A percentile compares a stretch with the other conserved stretches of the same genome.
These are phyloP conservation scores for Podila horticola DNA, from an alignment of 192 early-diverging fungal genomes.

Conservation along the genomic window DNA sequence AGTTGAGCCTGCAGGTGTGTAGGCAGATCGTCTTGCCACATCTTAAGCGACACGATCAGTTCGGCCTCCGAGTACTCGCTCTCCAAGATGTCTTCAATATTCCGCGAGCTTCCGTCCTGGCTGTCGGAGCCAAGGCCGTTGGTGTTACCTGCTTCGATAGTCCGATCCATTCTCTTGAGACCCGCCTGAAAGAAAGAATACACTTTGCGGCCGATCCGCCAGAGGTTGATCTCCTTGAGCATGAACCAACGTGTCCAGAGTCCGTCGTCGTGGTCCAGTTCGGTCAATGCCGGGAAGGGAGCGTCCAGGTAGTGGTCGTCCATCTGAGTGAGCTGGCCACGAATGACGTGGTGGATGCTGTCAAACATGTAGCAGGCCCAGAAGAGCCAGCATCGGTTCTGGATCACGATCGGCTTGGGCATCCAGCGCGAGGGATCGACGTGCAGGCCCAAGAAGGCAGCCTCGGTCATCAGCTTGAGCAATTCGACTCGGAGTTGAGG, in stretches of 20 bases:
- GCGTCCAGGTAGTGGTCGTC: slow-evolving; percentile 41
- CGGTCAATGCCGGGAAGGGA: slow-evolving; percentile 34
- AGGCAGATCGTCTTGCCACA: slow-evolving; percentile 36
- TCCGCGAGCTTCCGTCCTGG: background rate
- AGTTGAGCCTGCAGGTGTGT: slow-evolving; percentile 8
- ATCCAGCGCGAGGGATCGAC: slow-evolving; percentile 40
- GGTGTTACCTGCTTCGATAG: slow-evolving; percentile 6
- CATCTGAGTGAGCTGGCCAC: slow-evolving; percentile 40
- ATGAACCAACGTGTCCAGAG: slow-evolving; percentile 52
- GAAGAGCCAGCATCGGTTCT: slow-evolving; percentile 45
- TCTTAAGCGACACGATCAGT: slow-evolving; percentile 32
- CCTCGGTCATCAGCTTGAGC: slow-evolving; percentile 34
- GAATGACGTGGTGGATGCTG: slow-evolving; percentile 30
- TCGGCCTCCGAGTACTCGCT: slow-evolving; percentile 44
- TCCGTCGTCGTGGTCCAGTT: slow-evolving; percentile 39
- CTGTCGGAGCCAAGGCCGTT: background rate
- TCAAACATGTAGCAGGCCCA: slow-evolving; percentile 48
- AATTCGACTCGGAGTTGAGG: slow-evolving; percentile 36
- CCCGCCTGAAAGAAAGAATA: slow-evolving; percentile 40
- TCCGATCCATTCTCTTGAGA: slow-evolving; percentile 30
- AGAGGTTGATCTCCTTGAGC: slow-evolving; percentile 43
- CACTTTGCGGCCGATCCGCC: slow-evolving; percentile 41
- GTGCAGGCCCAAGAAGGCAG: slow-evolving; percentile 32
- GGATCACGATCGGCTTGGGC: slow-evolving; percentile 42
- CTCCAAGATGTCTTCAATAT: slow-evolving; percentile 8